Base-by-base conservation (phyloP, 2,329 filamentous ascomycete genomes). In the Ceratocystis lukuohia region DNA sequence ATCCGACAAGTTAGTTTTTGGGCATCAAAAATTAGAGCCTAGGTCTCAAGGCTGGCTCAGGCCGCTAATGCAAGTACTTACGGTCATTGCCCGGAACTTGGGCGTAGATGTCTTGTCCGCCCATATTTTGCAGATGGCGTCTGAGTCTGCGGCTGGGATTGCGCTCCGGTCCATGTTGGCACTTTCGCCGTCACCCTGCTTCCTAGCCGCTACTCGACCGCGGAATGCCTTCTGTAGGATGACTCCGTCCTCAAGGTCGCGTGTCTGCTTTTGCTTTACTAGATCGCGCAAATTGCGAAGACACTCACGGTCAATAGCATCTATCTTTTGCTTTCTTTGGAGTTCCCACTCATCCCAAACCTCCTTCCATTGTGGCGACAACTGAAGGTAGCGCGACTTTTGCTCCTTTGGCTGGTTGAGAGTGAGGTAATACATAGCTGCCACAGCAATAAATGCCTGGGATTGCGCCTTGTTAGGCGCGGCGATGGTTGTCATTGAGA, bases 311-410 rank as follows among this genome's bases (percentile, higher is more conserved):
- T 96, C 91, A 41, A 80, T 76, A 28, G 85, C 79, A 72, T 96
- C 89, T 3, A 84, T 77, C 64, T 88, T 80, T 56, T 82, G 83
- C 74, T 91, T 93, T 71, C 86, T 88, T 22, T 81, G 76, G 63
- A 86, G 84, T 0, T 85, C 80, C 67, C 96, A 82, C 72, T 97
- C 91, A 8, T 82, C 81, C 86, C 92, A 96, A 1, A 96, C 77
- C 70, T 96, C 89, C 73, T 89, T 86, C 88, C 91, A 99, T 1
- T 84, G 80, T 0, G 87, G 80, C 3, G 92, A 90, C 17, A 99
- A 78, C 63, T 89, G 84, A 69, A 96, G 74, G 68, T 87, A 88
- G 1, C 90, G 84, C 4, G 59, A 30, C 74, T 95, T 97, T 69
- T 95, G 91, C 72, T 97, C 93, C 71, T 90, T 94, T 0, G 84